A percentile compares a stretch with the other conserved stretches of the same genome.
These are phyloP conservation scores for Drechslera avenae DNA, from an alignment of 2,329 filamentous ascomycete genomes.

Conservation along the genomic window DNA sequence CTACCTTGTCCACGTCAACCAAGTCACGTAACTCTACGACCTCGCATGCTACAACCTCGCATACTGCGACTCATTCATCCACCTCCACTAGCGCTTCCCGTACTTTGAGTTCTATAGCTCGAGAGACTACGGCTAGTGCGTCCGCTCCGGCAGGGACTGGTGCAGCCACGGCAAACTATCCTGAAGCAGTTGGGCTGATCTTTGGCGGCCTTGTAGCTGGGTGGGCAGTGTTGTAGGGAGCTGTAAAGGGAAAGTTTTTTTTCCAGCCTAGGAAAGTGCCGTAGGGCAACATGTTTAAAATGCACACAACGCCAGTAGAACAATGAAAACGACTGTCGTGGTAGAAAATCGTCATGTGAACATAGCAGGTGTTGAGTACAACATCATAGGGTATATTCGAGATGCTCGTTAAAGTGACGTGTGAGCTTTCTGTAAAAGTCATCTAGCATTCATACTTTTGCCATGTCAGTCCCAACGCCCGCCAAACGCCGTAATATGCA, in stretches of 20 bases:
- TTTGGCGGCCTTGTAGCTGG: slow-evolving; percentile 30
- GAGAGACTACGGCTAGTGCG: slow-evolving; percentile 14
- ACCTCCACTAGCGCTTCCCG: slow-evolving; percentile 12
- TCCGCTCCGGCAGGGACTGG: slow-evolving; percentile 21
- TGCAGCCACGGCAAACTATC: slow-evolving; percentile 23
- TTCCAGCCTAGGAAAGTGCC: background rate
- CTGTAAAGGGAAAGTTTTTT: background rate
- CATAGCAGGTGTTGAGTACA: background rate
- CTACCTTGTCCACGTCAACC: slow-evolving; percentile 7
- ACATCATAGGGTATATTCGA: slow-evolving; percentile 37
- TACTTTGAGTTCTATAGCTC: slow-evolving; percentile 10
- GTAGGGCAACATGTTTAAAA: background rate
- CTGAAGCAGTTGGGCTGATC: slow-evolving; percentile 23
- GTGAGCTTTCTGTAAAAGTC: slow-evolving; percentile 13
- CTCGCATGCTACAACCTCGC: background rate
- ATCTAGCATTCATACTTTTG: slow-evolving; percentile 24
- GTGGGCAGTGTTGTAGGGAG: slow-evolving; percentile 21
- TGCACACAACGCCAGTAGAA: background rate
- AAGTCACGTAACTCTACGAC: slow-evolving; percentile 6
- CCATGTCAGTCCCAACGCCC: slow-evolving; percentile 26
- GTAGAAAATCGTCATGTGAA: no score
- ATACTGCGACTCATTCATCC: slow-evolving; percentile 1
- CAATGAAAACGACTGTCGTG: background rate
- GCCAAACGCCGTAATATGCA: slow-evolving; percentile 35
- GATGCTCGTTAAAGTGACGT: slow-evolving; percentile 19